These are phyloP conservation scores for Neltuma alba DNA, from an alignment of 306 rosid species.

Conservation along the genomic window DNA sequence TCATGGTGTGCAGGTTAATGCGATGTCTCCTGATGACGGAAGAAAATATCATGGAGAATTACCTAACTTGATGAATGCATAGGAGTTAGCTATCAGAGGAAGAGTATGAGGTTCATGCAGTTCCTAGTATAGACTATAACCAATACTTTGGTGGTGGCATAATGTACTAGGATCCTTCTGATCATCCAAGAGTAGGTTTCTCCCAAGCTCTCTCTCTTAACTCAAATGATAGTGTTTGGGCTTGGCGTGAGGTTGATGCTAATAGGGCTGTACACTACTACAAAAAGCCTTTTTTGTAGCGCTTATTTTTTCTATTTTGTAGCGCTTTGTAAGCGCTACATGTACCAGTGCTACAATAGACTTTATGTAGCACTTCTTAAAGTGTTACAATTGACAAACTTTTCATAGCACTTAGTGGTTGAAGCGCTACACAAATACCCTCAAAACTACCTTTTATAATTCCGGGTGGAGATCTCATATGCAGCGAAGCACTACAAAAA, in stretches of 20 bases:
- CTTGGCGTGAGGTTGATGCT: conserved; percentile 77
- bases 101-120: conserved; percentile 69
- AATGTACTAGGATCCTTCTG: conserved; percentile 77
- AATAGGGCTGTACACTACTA: conserved; percentile 68
- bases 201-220: conserved; percentile 77
- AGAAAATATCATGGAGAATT: conserved; percentile 52
- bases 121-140: conserved; percentile 64
- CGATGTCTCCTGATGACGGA: conserved; percentile 41
- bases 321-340: too few species aligned
- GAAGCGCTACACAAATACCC: too few species aligned
- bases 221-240: conserved; percentile 77
- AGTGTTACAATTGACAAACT: too few species aligned
- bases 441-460: too few species aligned
- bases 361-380: too few species aligned
- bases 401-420: too few species aligned
- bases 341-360: too few species aligned
- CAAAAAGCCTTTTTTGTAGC: too few species aligned
- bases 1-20: conserved; percentile 42
- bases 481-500: too few species aligned
- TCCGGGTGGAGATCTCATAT: too few species aligned
- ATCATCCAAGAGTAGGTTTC: conserved; percentile 57
- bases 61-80: conserved; percentile 48
- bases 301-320: too few species aligned
- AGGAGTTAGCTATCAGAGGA: conserved; percentile 67
- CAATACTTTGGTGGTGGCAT: conserved; percentile 74